phyloP scores from a whole-genome alignment of 2,329 filamentous ascomycete species.

The Pestalotiopsis sp. region DNA sequence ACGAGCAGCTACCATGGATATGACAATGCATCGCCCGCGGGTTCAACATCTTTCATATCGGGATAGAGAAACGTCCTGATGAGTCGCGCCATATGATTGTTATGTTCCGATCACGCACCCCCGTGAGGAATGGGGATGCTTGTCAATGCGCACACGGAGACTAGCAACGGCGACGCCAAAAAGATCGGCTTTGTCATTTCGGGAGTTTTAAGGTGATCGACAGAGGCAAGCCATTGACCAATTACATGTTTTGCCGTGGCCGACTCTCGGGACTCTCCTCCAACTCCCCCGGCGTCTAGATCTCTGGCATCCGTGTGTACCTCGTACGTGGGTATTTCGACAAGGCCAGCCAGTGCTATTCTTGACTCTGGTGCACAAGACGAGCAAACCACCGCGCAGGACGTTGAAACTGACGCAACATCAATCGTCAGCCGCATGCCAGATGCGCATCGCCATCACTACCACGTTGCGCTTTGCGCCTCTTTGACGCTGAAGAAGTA shows the following conservation, averaged over 20 bases:
- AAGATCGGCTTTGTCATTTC: constrained; percentile 3
- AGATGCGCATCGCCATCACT: neutral
- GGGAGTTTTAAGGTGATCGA: constrained; percentile 12
- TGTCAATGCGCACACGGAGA: neutral
- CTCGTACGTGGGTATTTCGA: neutral
- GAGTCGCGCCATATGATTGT: neutral
- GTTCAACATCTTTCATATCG: neutral
- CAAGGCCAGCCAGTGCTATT: neutral
- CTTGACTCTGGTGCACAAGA: neutral
- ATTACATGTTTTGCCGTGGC: constrained; percentile 28
- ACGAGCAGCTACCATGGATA: neutral
- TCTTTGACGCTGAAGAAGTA: neutral
- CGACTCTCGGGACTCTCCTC: constrained; percentile 24
- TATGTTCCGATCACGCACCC: neutral
- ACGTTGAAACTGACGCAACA: neutral
- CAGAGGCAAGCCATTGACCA: constrained; percentile 34
- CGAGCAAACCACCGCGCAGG: neutral
- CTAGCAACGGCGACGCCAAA: neutral
- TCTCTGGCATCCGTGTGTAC: neutral
- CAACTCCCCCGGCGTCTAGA: neutral
- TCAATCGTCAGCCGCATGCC: neutral
- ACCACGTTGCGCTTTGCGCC: neutral
- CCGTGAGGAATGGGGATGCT: neutral
- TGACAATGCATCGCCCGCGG: neutral
- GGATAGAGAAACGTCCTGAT: neutral